phyloP scores from a whole-genome alignment of 2,329 filamentous ascomycete species.

The Exophiala aquamarina region DNA sequence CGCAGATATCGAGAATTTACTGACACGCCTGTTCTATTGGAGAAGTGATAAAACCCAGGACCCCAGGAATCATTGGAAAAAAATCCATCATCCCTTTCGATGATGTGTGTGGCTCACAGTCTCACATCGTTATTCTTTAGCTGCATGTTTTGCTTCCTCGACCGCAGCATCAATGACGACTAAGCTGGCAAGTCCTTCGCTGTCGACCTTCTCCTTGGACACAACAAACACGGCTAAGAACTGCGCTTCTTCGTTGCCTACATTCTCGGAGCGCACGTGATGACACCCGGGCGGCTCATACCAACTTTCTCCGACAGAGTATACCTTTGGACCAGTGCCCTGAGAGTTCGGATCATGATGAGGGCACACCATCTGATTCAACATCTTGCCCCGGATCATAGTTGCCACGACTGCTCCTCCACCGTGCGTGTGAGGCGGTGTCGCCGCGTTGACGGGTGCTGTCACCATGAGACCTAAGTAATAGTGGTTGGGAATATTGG shows the following conservation, averaged over 20 bases:
- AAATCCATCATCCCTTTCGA: too few relatives aligned
- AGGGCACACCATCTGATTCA: constrained; percentile 53
- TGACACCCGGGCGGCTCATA: constrained; percentile 17
- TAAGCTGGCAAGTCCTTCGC: background rate
- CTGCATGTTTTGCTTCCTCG: background rate
- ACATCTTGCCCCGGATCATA: constrained; percentile 41
- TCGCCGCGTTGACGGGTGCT: constrained; percentile 1
- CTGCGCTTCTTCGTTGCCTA: constrained; percentile 5
- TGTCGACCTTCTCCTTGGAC: constrained; percentile 3
- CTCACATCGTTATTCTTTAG: too few relatives aligned
- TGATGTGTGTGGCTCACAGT: too few relatives aligned
- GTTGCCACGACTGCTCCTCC: constrained; percentile 44
- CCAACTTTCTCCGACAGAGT: constrained; percentile 9
- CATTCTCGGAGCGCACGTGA: constrained; percentile 10
- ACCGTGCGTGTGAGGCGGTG: constrained; percentile 49
- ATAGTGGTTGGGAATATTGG: constrained; percentile 4
- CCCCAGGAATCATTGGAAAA: too few relatives aligned
- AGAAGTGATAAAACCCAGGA: too few relatives aligned
- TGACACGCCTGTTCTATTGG: too few relatives aligned
- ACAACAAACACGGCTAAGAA: constrained; percentile 9
- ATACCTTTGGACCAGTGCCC: constrained; percentile 6
- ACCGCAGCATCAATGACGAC: constrained; percentile 6
- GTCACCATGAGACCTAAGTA: constrained; percentile 1
- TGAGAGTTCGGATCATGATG: constrained; percentile 34
- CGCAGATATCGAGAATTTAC: too few relatives aligned